Percentiles rank a stretch among this genome's conserved stretches.
phyloP scores from a whole-genome alignment of 2,329 filamentous ascomycete species.

The Bertia moriformis region DNA sequence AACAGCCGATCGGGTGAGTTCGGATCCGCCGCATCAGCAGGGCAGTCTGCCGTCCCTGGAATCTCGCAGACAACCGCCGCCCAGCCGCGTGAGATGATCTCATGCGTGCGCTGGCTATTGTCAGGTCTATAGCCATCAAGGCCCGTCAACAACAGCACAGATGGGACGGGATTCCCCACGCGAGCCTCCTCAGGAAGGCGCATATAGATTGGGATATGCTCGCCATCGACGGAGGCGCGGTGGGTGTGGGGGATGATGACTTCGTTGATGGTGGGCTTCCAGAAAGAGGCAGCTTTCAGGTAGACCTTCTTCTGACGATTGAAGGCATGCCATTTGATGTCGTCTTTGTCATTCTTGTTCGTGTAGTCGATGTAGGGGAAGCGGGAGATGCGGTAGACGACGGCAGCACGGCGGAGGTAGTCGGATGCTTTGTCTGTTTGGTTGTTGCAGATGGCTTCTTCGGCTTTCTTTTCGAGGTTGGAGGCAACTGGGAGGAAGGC shows the following conservation, averaged over 20 bases:
- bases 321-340: constrained; percentile 13
- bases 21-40: constrained; percentile 27
- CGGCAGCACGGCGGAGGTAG: constrained; percentile 14
- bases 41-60: constrained; percentile 40
- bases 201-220: constrained; percentile 11
- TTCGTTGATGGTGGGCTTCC: constrained; percentile 11
- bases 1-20: constrained; percentile 35
- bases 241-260: constrained; percentile 13
- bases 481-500: constrained; percentile 16
- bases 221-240: constrained; percentile 9
- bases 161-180: constrained; percentile 6
- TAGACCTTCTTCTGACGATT: constrained; percentile 9
- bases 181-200: constrained; percentile 11
- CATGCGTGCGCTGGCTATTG: constrained; percentile 6
- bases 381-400: constrained; percentile 17
- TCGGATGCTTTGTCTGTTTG: constrained; percentile 13
- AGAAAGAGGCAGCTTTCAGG: constrained; percentile 4
- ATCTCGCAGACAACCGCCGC: constrained; percentile 34
- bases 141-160: constrained; percentile 13
- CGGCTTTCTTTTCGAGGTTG: constrained; percentile 9
- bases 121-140: constrained; percentile 16
- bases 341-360: constrained; percentile 12
- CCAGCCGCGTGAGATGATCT: constrained; percentile 16
- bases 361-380: constrained; percentile 16
- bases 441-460: constrained; percentile 7